Percentiles rank a stretch among this genome's conserved stretches.
Evolutionary conservation across 345 rosid species (phyloP).

Genomic region (Populus ilicifolia): DNA sequence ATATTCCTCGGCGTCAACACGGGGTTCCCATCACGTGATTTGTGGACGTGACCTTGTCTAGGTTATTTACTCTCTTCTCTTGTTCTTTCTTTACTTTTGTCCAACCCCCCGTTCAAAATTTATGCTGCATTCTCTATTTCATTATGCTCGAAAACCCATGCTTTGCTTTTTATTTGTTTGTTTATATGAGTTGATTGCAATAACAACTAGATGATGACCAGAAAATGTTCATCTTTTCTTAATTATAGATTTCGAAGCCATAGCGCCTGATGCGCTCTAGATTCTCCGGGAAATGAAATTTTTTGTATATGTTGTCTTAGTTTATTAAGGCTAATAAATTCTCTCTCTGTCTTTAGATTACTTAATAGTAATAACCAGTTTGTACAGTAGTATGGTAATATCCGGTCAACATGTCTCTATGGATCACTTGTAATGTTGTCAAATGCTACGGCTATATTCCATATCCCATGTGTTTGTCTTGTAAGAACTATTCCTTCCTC

Average conservation of each 20-base stretch:
- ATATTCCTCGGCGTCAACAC: conserved; percentile 72
- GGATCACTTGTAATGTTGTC: conserved; percentile 44
- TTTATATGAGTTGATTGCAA: conserved; percentile 4
- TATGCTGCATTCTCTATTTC: conserved; percentile 5
- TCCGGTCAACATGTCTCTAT: conserved; percentile 55
- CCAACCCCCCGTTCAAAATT: conserved; percentile 4
- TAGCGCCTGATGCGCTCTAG: conserved; percentile 98
- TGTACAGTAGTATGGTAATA: conserved; percentile 22
- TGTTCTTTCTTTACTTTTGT: conserved; percentile 5
- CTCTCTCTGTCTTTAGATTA: conserved; percentile 22
- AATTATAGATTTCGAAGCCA: conserved; percentile 44
- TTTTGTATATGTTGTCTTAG: conserved; percentile 12
- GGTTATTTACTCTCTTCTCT: conserved; percentile 25
- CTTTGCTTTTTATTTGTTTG: not conserved
- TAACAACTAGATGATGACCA: conserved; percentile 13
- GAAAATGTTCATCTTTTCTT: conserved; percentile 22
- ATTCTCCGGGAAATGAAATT: conserved; percentile 65
- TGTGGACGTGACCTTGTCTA: conserved; percentile 36
- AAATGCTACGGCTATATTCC: conserved; percentile 61
- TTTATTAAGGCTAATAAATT: conserved; percentile 30
- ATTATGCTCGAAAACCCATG: conserved; percentile 7
- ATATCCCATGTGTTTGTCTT: conserved; percentile 92
- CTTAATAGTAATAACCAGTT: conserved; percentile 22
- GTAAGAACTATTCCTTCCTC: conserved; percentile 19
- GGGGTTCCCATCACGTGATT: conserved; percentile 58